phyloP scores from a whole-genome alignment of 2,329 filamentous ascomycete species.

The Aspergillus viridinutans region DNA sequence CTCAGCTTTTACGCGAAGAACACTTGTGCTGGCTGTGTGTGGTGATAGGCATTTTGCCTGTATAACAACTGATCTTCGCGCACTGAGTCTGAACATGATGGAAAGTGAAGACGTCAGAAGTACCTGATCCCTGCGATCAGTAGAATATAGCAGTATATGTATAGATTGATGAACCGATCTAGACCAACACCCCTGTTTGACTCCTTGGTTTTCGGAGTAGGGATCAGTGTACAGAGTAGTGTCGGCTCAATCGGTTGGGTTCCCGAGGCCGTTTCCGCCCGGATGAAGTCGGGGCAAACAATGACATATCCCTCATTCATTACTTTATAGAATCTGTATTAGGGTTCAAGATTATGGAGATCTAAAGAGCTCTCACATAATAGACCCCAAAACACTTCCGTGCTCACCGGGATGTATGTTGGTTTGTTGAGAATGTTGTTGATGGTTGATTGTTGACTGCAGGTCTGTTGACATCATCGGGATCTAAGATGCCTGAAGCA shows the following conservation, averaged over 20 bases:
- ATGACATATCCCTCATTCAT: conserved; percentile 2
- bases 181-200: conserved; percentile 9
- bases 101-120: not conserved
- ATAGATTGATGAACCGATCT: conserved; percentile 4
- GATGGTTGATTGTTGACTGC: not conserved
- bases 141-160: not conserved
- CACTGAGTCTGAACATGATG: conserved; percentile 16
- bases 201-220: conserved; percentile 1
- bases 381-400: not conserved
- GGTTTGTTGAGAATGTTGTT: not conserved
- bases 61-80: not conserved
- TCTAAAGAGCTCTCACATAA: not conserved
- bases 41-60: conserved; percentile 17
- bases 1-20: conserved; percentile 6
- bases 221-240: conserved; percentile 9
- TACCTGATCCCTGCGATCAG: not conserved
- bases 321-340: not conserved
- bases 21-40: conserved; percentile 3
- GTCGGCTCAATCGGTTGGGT: conserved; percentile 1
- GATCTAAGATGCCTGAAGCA: not conserved
- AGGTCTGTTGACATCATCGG: not conserved
- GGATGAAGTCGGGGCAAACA: conserved; percentile 24
- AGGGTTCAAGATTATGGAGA: not conserved
- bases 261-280: conserved; percentile 18
- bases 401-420: not conserved